A percentile compares a stretch with the other conserved stretches of the same genome.
phyloP scores from a whole-genome alignment of 2,329 filamentous ascomycete species.

The Alternaria sp. region DNA sequence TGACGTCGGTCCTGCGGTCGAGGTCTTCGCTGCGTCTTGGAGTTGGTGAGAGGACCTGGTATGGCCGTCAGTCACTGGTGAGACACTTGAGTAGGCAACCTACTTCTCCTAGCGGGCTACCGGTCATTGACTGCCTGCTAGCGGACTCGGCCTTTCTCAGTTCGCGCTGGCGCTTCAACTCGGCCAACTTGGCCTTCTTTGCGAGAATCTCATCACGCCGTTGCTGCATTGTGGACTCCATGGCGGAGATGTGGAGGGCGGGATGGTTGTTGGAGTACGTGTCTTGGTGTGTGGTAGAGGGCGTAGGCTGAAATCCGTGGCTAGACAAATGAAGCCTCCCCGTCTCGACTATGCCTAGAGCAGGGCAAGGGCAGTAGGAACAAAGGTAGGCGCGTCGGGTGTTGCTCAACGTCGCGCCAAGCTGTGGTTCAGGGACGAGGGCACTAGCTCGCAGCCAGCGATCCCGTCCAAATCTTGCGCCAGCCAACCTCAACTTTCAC shows the following conservation, averaged over 20 bases:
- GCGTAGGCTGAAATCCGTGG: not conserved
- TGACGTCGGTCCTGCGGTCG: constrained; percentile 72
- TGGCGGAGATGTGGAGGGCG: constrained; percentile 23
- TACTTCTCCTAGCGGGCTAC: constrained; percentile 76
- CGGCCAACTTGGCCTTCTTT: constrained; percentile 96
- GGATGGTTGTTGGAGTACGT: constrained; percentile 4
- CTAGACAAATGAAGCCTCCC: not conserved
- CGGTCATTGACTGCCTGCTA: constrained; percentile 69
- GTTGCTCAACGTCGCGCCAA: constrained; percentile 38
- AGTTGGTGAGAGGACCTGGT: constrained; percentile 72
- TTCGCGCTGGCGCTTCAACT: constrained; percentile 92
- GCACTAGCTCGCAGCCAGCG: constrained; percentile 26
- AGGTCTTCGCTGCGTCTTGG: constrained; percentile 72
- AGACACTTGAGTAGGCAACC: constrained; percentile 11
- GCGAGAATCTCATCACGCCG: constrained; percentile 95
- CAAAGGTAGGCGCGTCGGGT: constrained; percentile 12
- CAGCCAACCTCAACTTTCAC: constrained; percentile 41
- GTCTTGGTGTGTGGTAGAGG: not conserved
- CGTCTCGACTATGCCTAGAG: not conserved
- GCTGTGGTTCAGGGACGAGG: constrained; percentile 29
- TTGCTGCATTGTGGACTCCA: constrained; percentile 71
- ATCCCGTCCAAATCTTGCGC: constrained; percentile 38
- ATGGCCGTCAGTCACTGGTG: constrained; percentile 19
- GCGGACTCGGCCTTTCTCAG: constrained; percentile 78
- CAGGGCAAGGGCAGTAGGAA: not conserved